Evolutionary conservation across 1,284 basidiomycete genomes (phyloP).

Genomic region (Leccinum huronense): DNA sequence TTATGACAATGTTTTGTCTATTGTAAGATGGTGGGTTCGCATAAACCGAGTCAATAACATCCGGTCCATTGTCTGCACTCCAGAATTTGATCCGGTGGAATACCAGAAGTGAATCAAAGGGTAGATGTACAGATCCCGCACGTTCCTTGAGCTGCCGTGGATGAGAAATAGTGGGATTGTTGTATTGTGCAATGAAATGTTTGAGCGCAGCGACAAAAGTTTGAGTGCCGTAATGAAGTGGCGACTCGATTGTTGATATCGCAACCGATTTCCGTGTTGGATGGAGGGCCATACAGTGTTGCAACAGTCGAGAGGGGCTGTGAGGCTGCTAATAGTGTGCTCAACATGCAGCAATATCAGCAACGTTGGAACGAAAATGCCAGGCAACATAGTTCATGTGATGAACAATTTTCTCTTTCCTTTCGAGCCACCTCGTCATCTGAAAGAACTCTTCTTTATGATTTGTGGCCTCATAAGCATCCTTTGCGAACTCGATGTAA

Average conservation of each 20-base stretch:
- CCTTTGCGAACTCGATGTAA: too few species aligned
- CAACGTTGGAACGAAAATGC: not conserved
- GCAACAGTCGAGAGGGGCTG: not conserved
- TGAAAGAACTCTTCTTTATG: too few species aligned
- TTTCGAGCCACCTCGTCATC: not conserved
- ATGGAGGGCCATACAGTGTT: not conserved
- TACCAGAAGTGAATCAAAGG: not conserved
- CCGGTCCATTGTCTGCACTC: not conserved
- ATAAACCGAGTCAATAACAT: not conserved
- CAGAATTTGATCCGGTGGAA: not conserved
- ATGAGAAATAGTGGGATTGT: not conserved
- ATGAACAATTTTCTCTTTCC: not conserved
- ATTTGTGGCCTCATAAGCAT: too few species aligned
- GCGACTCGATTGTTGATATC: too few species aligned
- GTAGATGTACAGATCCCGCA: not conserved
- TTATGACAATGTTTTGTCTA: not conserved
- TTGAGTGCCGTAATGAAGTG: not conserved
- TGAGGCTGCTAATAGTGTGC: not conserved
- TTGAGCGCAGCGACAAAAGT: not conserved
- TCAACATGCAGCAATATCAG: not conserved
- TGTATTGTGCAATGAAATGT: not conserved
- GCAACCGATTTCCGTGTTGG: not conserved
- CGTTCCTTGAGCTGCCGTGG: not conserved
- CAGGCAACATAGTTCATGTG: not conserved
- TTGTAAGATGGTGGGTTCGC: not conserved